Percentiles rank a stretch among this genome's conserved stretches.
Conservation (phyloP, 1,284 basidiomycete species). For the Marasmius fiardii region DNA sequence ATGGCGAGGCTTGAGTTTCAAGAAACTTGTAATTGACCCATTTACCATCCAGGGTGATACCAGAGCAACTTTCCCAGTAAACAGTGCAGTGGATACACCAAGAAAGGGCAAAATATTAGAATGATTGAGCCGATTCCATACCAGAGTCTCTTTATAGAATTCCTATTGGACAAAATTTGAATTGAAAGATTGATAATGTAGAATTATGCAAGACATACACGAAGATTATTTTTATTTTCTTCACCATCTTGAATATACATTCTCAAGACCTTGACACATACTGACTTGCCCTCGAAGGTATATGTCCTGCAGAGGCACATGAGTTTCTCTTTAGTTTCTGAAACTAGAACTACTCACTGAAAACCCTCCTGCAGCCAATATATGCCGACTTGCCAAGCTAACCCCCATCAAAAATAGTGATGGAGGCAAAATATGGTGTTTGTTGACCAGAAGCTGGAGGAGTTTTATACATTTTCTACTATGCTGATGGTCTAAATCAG, state of each 20-base stretch:
- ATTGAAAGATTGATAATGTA: no score
- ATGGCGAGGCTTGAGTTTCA: conserved; percentile 10
- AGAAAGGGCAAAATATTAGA: conserved; percentile 14
- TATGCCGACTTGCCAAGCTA: no score
- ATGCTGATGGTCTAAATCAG: no score
- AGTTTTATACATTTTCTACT: no score
- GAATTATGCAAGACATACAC: background rate
- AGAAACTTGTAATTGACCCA: conserved; percentile 9
- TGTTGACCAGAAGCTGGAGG: no score
- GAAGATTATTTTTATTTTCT: background rate
- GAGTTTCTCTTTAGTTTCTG: no score
- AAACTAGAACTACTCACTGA: no score
- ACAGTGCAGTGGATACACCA: conserved; percentile 10
- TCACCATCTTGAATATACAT: background rate
- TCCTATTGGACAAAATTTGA: conserved; percentile 3
- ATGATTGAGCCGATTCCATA: conserved; percentile 14
- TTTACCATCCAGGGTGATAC: conserved; percentile 15
- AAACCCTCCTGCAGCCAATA: no score
- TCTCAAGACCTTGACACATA: background rate
- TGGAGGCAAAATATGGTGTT: no score
- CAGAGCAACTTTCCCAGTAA: conserved; percentile 8
- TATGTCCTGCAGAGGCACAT: background rate
- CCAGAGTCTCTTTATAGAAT: conserved; percentile 13
- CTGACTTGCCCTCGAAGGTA: background rate
- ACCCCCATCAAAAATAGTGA: no score